Percentiles rank a stretch among this genome's conserved stretches.
Conservation (phyloP, 2,329 filamentous ascomycete species). For the Trichophyton simii region DNA sequence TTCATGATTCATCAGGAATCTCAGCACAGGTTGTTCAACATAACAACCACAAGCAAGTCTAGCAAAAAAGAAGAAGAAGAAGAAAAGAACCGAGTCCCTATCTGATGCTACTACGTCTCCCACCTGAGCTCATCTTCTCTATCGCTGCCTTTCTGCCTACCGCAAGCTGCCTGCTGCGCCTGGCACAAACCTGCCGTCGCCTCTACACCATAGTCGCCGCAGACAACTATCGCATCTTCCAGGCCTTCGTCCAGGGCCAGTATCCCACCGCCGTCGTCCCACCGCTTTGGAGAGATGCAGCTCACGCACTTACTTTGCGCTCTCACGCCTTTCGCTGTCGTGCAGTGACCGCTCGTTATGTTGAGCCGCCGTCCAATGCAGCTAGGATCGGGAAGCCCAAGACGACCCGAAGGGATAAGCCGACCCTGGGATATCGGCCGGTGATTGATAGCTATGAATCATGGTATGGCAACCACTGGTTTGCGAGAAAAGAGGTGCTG, state of each 20-base stretch:
- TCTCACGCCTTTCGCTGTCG: slow-evolving; percentile 46
- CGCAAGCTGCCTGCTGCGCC: slow-evolving; percentile 31
- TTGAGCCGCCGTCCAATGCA: slow-evolving; percentile 36
- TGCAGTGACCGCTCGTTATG: slow-evolving; percentile 43
- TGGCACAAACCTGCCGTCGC: slow-evolving; percentile 36
- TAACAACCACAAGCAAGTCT: background rate
- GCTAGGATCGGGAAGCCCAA: slow-evolving; percentile 23
- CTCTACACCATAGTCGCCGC: slow-evolving; percentile 36
- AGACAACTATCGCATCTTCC: slow-evolving; percentile 37
- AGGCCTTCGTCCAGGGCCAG: slow-evolving; percentile 34
- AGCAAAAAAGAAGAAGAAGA: background rate
- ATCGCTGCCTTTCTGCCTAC: slow-evolving; percentile 34
- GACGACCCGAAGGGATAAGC: slow-evolving; percentile 36
- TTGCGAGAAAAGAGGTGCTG: slow-evolving; percentile 42
- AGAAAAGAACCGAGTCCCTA: background rate
- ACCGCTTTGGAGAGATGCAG: slow-evolving; percentile 38
- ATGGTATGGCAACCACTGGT: slow-evolving; percentile 35
- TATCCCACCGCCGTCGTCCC: slow-evolving; percentile 37
- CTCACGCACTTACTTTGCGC: slow-evolving; percentile 43
- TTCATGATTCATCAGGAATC: too few species aligned
- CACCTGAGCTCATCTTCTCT: slow-evolving; percentile 33
- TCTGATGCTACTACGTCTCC: slow-evolving; percentile 26
- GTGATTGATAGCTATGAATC: slow-evolving; percentile 46
- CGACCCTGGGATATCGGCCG: slow-evolving; percentile 45
- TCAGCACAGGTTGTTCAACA: too few species aligned